Base-by-base conservation (phyloP, 768 basidiomycete species). In the Lactarius sanguifluus region DNA sequence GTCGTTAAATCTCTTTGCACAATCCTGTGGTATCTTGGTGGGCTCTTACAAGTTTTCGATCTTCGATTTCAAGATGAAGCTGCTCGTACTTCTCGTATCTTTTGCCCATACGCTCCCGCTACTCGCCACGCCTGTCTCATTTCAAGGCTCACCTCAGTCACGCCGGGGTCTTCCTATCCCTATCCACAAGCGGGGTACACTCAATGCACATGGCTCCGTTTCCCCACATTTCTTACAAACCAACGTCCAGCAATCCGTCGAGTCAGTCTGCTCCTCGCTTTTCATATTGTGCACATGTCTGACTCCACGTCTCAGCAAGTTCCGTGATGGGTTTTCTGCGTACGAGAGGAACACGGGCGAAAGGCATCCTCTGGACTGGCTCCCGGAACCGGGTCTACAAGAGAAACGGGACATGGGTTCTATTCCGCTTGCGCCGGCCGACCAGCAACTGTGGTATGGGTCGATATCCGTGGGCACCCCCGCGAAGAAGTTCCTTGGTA, bases 391-490 rank as follows among this genome's bases (percentile, higher is more conserved):
- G 10, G 10, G 1, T 38, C 10, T 18, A 43, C 59, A 67, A 41
- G 57, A 59, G 61, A 77, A 73, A 71, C 75, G 79, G 41, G 74
- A 66, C 59, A 40, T 23, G 74, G 3, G 77, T 77, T 25, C 67
- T 34, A 74, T 74, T 32, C 57, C 75, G 12, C 75, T 85, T 50
- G 75, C 75, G 16, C 76, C 79, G 57, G 77, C 79, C 55, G 71
- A 73, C 61, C 75, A 74, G 20, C 70, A 74, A 50, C 73, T 83
- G 66, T 85, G 84, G 84, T 76, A 60, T 45, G 83, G 83, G 30
- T 61, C 73, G 6, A 79, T 85, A 52, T 72, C 73, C 25, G 79
- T 85, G 20, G 85, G 85, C 9, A 83, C 79, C 10, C 85, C 85
- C 20, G 73, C 81, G 5, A 72, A 73, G 66, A 70, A 65, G 16